Percentiles rank a stretch among this genome's conserved stretches.
These are phyloP conservation scores for Penicillium lagena DNA, from an alignment of 495 filamentous ascomycete species.

Conservation along the genomic window DNA sequence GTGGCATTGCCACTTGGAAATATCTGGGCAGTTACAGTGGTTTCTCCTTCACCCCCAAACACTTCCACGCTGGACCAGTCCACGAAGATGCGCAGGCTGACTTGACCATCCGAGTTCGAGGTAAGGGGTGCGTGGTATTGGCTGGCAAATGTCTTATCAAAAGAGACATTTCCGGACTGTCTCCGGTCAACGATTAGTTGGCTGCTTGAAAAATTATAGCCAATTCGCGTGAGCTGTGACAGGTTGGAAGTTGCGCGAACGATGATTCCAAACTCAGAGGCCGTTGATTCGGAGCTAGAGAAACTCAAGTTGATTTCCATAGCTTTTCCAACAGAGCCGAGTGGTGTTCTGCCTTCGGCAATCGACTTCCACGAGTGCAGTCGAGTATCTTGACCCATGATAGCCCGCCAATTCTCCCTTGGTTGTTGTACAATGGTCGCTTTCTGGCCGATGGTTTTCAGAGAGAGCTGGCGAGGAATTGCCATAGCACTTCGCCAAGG, in stretches of 20 bases:
- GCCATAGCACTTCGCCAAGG: conserved; percentile 48
- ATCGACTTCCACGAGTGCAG: conserved; percentile 6
- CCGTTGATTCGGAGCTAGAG: conserved; percentile 2
- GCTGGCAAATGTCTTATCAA: conserved; percentile 21
- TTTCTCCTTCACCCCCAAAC: conserved; percentile 25
- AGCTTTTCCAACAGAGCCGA: conserved; percentile 12
- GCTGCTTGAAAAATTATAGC: conserved; percentile 37
- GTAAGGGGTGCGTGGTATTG: conserved; percentile 18
- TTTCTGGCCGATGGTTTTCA: conserved; percentile 15
- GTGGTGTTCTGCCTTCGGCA: conserved; percentile 5
- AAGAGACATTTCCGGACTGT: conserved; percentile 17
- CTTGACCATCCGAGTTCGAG: conserved; percentile 5
- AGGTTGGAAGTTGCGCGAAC: conserved; percentile 20
- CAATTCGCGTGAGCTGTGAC: conserved; percentile 31
- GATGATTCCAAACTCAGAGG: conserved; percentile 17
- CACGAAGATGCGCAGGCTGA: conserved; percentile 21
- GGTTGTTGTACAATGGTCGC: conserved; percentile 18
- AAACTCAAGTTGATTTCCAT: conserved; percentile 19
- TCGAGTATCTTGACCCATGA: not conserved
- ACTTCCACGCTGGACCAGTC: conserved; percentile 32
- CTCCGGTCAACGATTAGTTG: conserved; percentile 24
- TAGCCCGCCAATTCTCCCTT: conserved; percentile 6
- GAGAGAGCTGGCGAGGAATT: conserved; percentile 34
- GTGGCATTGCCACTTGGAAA: conserved; percentile 19
- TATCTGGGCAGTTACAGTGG: conserved; percentile 28